A percentile compares a stretch with the other conserved stretches of the same genome.
These are phyloP conservation scores for Albatrellus sp. DNA, from an alignment of 1,284 basidiomycete species.

Conservation along the genomic window DNA sequence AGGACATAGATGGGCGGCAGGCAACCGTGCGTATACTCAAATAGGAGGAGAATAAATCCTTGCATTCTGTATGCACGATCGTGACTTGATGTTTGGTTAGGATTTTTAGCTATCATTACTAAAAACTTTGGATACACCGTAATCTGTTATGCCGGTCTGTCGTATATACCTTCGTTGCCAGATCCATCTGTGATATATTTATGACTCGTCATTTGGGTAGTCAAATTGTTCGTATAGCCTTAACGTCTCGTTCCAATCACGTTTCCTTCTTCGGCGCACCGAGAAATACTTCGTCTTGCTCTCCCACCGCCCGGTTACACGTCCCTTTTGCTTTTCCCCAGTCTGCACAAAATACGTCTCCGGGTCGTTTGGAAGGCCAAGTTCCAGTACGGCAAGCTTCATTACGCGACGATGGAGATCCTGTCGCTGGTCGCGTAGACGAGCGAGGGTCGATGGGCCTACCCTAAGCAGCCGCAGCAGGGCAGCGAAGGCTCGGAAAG, in stretches of 20 bases:
- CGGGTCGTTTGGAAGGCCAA: slow-evolving; percentile 57
- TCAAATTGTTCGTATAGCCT: slow-evolving; percentile 70
- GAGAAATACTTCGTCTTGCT: slow-evolving; percentile 67
- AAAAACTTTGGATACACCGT: not conserved
- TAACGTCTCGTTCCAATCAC: slow-evolving; percentile 81
- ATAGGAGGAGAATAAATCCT: slow-evolving; percentile 21
- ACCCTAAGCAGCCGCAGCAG: slow-evolving; percentile 53
- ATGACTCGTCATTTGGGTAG: slow-evolving; percentile 40
- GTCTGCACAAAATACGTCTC: slow-evolving; percentile 44
- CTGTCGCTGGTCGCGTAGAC: slow-evolving; percentile 38
- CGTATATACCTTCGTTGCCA: slow-evolving; percentile 5
- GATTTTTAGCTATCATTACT: not conserved
- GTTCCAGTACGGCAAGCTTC: slow-evolving; percentile 43
- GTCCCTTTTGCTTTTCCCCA: slow-evolving; percentile 55
- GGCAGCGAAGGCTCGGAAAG: slow-evolving; percentile 57
- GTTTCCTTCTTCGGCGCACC: slow-evolving; percentile 61
- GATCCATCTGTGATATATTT: no score
- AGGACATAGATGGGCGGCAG: slow-evolving; percentile 65
- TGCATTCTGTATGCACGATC: not conserved
- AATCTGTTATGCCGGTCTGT: not conserved
- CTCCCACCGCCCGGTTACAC: slow-evolving; percentile 54
- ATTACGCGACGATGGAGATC: slow-evolving; percentile 51
- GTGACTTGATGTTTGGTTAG: not conserved
- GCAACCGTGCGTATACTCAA: slow-evolving; percentile 52
- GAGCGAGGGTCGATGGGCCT: slow-evolving; percentile 40